Conservation (phyloP, 2,329 filamentous ascomycete genomes). For the Ophiocordyceps camponoti-leonardi region DNA sequence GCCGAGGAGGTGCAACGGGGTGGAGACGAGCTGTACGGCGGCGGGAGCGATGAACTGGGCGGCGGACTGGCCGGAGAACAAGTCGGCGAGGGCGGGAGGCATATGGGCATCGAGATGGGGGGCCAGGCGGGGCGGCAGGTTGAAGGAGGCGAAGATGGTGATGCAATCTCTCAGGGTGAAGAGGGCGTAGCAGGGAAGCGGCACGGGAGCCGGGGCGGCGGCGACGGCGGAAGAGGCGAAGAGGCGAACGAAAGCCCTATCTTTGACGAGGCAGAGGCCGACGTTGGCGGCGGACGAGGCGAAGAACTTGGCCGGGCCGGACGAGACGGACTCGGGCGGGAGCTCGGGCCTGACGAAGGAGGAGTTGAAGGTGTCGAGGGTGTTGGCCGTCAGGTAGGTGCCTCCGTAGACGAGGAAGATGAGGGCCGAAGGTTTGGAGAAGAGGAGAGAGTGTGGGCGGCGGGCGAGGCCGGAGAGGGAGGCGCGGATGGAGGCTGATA, state of each 20-base stretch:
- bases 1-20: constrained; percentile 71
- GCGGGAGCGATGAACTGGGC: constrained; percentile 74
- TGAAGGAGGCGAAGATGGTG: constrained; percentile 87
- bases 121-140: constrained; percentile 64
- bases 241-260: constrained; percentile 66
- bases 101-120: constrained; percentile 44
- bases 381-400: constrained; percentile 80
- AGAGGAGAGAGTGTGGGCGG: constrained; percentile 42
- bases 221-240: constrained; percentile 45
- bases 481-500: constrained; percentile 38
- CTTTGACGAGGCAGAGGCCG: constrained; percentile 75
- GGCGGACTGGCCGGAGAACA: constrained; percentile 36
- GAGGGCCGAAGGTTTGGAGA: constrained; percentile 50
- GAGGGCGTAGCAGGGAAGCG: constrained; percentile 53
- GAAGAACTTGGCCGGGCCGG: constrained; percentile 65
- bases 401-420: constrained; percentile 66
- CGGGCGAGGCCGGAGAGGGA: constrained; percentile 39
- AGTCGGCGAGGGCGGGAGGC: constrained; percentile 25
- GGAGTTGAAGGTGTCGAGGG: constrained; percentile 62
- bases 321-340: constrained; percentile 45
- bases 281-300: constrained; percentile 72
- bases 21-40: constrained; percentile 60
- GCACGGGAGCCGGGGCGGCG: constrained; percentile 36
- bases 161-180: constrained; percentile 73
- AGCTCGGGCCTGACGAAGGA: constrained; percentile 32